Percentiles rank a stretch among this genome's conserved stretches.
Evolutionary conservation across 805 yeast species (phyloP).

Genomic region (Candida sonorensis): DNA sequence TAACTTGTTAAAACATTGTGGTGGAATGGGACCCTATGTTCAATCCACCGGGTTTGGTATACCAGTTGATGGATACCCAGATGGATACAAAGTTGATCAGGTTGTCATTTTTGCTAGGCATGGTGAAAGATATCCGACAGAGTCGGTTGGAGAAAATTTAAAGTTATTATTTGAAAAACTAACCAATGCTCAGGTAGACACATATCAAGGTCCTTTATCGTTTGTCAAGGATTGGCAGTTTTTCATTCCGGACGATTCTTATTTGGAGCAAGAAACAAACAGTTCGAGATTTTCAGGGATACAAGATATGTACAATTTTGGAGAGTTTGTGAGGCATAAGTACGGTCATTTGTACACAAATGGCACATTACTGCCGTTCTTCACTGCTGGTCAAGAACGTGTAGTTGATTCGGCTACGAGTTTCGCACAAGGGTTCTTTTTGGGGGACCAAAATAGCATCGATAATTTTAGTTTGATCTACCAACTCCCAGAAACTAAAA

Average conservation of each 20-base stretch:
- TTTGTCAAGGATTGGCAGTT: constrained; percentile 51
- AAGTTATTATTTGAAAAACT: constrained; percentile 27
- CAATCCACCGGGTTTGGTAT: constrained; percentile 48
- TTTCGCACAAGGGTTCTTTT: constrained; percentile 55
- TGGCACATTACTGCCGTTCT: constrained; percentile 37
- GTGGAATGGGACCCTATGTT: constrained; percentile 47
- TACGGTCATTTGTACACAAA: constrained; percentile 41
- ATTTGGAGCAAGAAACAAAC: constrained; percentile 42
- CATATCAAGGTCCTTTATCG: constrained; percentile 41
- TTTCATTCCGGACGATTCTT: constrained; percentile 26
- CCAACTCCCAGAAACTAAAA: constrained; percentile 38
- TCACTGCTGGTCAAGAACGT: constrained; percentile 49
- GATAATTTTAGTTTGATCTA: constrained; percentile 29
- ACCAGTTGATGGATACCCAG: constrained; percentile 35
- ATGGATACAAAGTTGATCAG: constrained; percentile 50
- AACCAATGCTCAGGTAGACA: constrained; percentile 26
- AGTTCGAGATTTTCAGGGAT: constrained; percentile 49
- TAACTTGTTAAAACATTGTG: constrained; percentile 43
- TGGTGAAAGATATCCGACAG: constrained; percentile 70
- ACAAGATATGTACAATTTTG: constrained; percentile 41
- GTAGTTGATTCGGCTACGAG: constrained; percentile 47
- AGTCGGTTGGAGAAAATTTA: constrained; percentile 25
- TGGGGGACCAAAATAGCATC: constrained; percentile 28
- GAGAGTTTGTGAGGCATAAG: constrained; percentile 38
- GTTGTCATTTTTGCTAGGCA: constrained; percentile 70